A percentile compares a stretch with the other conserved stretches of the same genome.
Evolutionary conservation across 2,329 filamentous ascomycete genomes (phyloP).

Genomic region (Monilinia polystroma): DNA sequence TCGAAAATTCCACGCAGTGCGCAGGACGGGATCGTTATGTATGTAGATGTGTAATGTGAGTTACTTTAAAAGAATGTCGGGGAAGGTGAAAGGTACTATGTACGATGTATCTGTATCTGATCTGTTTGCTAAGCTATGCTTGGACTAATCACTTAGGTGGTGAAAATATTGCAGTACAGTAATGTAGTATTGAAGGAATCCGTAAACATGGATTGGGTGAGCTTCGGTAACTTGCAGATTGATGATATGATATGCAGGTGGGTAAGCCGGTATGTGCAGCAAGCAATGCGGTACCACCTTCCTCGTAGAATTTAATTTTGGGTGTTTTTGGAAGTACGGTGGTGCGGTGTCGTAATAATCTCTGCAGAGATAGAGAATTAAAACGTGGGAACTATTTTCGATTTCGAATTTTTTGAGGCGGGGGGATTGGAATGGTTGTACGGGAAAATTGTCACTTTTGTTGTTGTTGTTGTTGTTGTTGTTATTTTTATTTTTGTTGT

Average conservation of each 20-base stretch:
- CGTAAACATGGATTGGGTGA: slow-evolving; percentile 11
- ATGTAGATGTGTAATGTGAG: neutral
- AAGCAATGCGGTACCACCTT: neutral
- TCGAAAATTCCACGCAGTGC: slow-evolving; percentile 18
- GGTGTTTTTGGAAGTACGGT: neutral
- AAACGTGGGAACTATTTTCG: slow-evolving; percentile 17
- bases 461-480: neutral
- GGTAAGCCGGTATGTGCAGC: slow-evolving; percentile 12
- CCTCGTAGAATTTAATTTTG: slow-evolving; percentile 13
- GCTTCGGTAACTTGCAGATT: slow-evolving; percentile 14
- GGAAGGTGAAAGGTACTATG: slow-evolving; percentile 10
- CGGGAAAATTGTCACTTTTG: neutral
- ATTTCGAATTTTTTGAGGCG: neutral
- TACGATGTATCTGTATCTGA: slow-evolving; percentile 11
- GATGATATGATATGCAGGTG: slow-evolving; percentile 19
- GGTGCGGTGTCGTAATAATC: too few relatives aligned
- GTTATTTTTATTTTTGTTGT: neutral
- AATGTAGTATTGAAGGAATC: neutral
- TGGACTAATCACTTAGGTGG: slow-evolving; percentile 3
- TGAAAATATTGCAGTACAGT: slow-evolving; percentile 9
- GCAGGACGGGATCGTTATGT: slow-evolving; percentile 15
- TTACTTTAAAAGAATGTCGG: slow-evolving; percentile 7
- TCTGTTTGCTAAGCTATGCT: slow-evolving; percentile 13
- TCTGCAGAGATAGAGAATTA: neutral
- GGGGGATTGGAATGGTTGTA: neutral